Conservation (phyloP, 225 moss, liverwort and hornwort genomes). For the Thuidium tamariscinum region DNA sequence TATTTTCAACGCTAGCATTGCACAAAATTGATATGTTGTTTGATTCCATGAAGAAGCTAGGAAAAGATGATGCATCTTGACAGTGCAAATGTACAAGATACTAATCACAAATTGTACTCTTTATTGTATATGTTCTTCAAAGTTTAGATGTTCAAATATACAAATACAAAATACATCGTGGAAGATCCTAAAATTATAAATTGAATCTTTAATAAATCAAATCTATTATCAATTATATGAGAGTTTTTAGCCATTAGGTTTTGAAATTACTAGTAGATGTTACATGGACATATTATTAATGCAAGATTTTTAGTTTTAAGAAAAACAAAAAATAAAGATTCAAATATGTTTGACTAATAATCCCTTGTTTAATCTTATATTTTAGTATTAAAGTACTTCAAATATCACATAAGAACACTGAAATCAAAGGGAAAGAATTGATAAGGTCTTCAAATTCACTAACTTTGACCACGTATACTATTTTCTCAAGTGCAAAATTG, state of each 20-base stretch:
- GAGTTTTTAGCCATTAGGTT: neutral
- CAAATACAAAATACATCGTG: neutral
- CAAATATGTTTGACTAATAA: neutral
- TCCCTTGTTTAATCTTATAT: fast-evolving
- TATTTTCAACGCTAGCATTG: neutral
- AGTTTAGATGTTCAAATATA: neutral
- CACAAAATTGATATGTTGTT: neutral
- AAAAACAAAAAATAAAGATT: too few species aligned
- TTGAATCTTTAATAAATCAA: neutral
- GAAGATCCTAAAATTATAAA: fast-evolving
- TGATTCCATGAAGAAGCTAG: too few species aligned
- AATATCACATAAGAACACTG: neutral
- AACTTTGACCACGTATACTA: neutral
- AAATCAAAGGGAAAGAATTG: neutral
- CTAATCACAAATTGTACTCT: fast-evolving
- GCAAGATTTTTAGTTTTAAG: fast-evolving
- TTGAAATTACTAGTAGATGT: neutral
- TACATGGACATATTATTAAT: neutral
- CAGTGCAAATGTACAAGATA: neutral
- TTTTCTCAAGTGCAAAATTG: fast-evolving
- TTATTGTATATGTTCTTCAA: too few species aligned
- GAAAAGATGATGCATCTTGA: neutral
- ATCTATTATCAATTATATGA: fast-evolving
- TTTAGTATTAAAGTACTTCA: too few species aligned
- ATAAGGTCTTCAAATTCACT: neutral